phyloP scores from a whole-genome alignment of 257 asterid genomes.

The Salvia hispanica region DNA sequence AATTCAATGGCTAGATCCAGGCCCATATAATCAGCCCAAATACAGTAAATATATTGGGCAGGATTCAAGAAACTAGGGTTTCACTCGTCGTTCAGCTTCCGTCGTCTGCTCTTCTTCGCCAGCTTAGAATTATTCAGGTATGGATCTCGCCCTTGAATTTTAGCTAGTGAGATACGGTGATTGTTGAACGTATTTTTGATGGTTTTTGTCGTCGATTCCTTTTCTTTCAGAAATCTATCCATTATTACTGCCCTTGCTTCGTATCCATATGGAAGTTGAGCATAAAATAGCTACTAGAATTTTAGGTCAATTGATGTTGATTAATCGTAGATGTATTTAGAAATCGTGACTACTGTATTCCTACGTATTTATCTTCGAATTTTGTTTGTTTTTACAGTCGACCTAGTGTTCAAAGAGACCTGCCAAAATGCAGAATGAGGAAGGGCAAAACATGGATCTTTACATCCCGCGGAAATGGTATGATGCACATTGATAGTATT shows the following conservation, averaged over 20 bases:
- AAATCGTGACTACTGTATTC: too few relatives aligned
- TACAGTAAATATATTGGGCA: not conserved
- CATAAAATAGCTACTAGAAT: not conserved
- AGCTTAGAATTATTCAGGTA: constrained; percentile 27
- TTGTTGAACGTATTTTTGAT: not conserved
- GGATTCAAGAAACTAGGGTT: constrained; percentile 22
- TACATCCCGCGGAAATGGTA: constrained; percentile 82
- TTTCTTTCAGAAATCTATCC: not conserved
- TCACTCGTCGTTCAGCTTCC: not conserved
- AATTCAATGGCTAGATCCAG: not conserved
- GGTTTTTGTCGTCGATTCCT: not conserved
- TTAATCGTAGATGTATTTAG: not conserved
- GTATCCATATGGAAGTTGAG: not conserved
- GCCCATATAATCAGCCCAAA: not conserved
- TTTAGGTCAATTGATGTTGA: not conserved
- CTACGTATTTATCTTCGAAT: not conserved
- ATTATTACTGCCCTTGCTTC: not conserved
- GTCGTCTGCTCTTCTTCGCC: constrained; percentile 17
- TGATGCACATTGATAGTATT: not conserved
- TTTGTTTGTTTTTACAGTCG: constrained; percentile 4
- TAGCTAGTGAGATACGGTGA: not conserved
- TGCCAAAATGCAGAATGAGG: constrained; percentile 76
- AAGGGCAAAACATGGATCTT: constrained; percentile 73
- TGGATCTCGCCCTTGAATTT: not conserved
- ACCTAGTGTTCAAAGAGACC: constrained; percentile 21